Percentiles rank a stretch among this genome's conserved stretches.
Evolutionary conservation across 2,329 filamentous ascomycete genomes (phyloP).

Genomic region (Leptographium lundbergii): DNA sequence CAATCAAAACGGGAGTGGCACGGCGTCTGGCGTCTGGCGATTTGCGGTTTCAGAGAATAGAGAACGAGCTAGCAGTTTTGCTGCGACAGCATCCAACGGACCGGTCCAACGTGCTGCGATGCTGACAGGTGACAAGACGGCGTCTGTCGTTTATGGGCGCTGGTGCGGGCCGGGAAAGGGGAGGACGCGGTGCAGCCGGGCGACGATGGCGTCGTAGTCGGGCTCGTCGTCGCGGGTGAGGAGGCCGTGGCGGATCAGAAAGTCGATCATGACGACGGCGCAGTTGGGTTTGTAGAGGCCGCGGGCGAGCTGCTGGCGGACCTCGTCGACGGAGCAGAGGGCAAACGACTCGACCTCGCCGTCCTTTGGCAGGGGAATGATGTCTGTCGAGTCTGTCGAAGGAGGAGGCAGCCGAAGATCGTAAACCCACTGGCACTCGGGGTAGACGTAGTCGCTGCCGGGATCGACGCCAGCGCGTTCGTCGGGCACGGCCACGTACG

Average conservation of each 20-base stretch:
- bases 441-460: conserved; percentile 67
- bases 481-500: conserved; percentile 75
- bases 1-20: not conserved
- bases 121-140: not conserved
- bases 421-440: conserved; percentile 85
- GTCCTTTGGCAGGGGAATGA: conserved; percentile 66
- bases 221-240: conserved; percentile 68
- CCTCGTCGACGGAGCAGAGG: conserved; percentile 64
- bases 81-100: not conserved
- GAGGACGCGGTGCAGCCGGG: conserved; percentile 63
- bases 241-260: conserved; percentile 76
- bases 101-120: not conserved
- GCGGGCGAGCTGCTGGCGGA: conserved; percentile 48
- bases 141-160: not conserved
- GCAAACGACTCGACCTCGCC: conserved; percentile 80
- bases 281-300: conserved; percentile 92
- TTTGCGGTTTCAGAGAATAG: not conserved
- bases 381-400: conserved; percentile 11
- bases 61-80: not conserved
- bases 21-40: not conserved
- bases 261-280: conserved; percentile 71
- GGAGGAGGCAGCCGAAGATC: conserved; percentile 65
- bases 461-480: conserved; percentile 65
- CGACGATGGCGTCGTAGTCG: conserved; percentile 62
- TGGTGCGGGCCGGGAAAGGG: conserved; percentile 64